These are phyloP conservation scores for Mychonastes homosphaera DNA, from an alignment of 139 green algal genomes.

Conservation along the genomic window DNA sequence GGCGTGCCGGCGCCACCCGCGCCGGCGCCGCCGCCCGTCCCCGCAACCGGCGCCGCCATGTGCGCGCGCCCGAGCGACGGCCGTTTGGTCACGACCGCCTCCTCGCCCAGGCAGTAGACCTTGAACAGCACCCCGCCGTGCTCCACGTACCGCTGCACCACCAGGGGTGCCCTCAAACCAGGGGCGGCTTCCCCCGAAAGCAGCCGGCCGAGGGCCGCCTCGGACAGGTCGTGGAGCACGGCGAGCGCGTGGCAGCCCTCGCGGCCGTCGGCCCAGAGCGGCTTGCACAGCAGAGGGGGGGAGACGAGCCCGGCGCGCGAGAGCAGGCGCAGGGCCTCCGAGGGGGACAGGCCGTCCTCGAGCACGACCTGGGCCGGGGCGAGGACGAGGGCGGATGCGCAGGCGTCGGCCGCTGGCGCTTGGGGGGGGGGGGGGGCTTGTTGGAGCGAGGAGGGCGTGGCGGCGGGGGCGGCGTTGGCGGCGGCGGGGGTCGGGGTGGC, in stretches of 20 bases:
- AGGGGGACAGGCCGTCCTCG: slow-evolving; percentile 20
- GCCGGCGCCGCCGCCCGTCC: too few relatives aligned
- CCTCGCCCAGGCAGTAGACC: slow-evolving; percentile 57
- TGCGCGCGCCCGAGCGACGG: slow-evolving; percentile 37
- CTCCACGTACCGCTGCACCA: slow-evolving; percentile 74
- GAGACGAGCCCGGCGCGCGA: slow-evolving; percentile 26
- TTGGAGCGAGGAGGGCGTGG: too few relatives aligned
- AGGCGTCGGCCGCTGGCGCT: too few relatives aligned
- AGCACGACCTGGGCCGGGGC: slow-evolving; percentile 31
- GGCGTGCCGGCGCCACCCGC: too few relatives aligned
- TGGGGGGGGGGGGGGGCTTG: too few relatives aligned
- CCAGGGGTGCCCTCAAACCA: slow-evolving; percentile 42
- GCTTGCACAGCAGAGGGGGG: slow-evolving; percentile 70
- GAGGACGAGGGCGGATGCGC: slow-evolving; percentile 5
- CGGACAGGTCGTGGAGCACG: slow-evolving; percentile 49
- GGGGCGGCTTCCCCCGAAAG: slow-evolving; percentile 20
- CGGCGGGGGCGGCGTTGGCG: too few relatives aligned
- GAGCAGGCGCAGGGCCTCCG: slow-evolving; percentile 21
- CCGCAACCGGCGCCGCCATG: slow-evolving; percentile 22
- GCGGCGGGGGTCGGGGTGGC: too few relatives aligned
- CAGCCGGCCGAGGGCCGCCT: slow-evolving; percentile 37
- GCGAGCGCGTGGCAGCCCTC: slow-evolving; percentile 65
- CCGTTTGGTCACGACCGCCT: slow-evolving; percentile 30
- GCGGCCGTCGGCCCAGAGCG: slow-evolving; percentile 63
- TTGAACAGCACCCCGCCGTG: slow-evolving; percentile 79